Evolutionary conservation across 306 rosid genomes (phyloP).

Genomic region (Hippophae gyantsensis): DNA sequence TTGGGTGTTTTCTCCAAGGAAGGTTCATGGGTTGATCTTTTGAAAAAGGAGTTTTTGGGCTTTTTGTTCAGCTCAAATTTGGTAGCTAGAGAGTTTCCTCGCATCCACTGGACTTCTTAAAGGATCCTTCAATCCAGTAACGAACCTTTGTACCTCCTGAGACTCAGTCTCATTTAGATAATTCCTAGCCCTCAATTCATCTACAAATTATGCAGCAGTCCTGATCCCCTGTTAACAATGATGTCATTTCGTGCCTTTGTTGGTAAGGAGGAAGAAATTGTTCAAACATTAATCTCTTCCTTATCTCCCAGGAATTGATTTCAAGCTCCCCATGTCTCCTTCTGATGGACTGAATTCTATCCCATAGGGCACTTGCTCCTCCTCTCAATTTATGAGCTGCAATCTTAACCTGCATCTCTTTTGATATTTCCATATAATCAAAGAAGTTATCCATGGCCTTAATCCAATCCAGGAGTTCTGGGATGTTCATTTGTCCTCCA

Average conservation of each 20-base stretch:
- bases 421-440: neutral
- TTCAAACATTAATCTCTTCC: neutral
- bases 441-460: neutral
- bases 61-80: neutral
- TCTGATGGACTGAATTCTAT: neutral
- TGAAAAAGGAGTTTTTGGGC: neutral
- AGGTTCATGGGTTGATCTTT: too few relatives aligned
- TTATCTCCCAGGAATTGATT: neutral
- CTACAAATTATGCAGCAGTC: neutral
- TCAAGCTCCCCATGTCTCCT: neutral
- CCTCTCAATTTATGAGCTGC: neutral
- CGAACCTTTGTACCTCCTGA: accelerated
- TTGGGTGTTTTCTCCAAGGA: too few relatives aligned
- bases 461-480: neutral
- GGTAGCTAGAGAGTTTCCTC: neutral
- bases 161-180: neutral
- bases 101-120: neutral
- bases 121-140: neutral
- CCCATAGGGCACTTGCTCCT: neutral
- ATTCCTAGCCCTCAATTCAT: neutral
- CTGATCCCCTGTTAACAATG: neutral
- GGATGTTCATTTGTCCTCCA: neutral
- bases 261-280: neutral
- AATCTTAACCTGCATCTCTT: neutral
- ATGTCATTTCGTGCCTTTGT: neutral